A percentile compares a stretch with the other conserved stretches of the same genome.
Conservation (phyloP, 257 asterid species). For the Lantana camara region DNA sequence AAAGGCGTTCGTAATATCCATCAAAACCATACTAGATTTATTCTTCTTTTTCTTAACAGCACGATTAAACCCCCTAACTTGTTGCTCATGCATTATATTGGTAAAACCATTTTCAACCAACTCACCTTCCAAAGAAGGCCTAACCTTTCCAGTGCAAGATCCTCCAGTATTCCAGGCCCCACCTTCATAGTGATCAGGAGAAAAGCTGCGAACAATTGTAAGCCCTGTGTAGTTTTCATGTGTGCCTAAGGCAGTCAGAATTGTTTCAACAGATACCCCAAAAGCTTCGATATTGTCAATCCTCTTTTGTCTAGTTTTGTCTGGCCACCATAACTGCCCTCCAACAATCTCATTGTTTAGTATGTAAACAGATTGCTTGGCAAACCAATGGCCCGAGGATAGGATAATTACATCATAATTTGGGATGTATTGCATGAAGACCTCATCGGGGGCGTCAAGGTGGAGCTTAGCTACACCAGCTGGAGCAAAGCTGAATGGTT, state of each 20-base stretch:
- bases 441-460: slow-evolving; percentile 59
- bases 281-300: slow-evolving; percentile 53
- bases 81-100: slow-evolving; percentile 56
- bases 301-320: slow-evolving; percentile 45
- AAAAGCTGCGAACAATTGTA: slow-evolving; percentile 54
- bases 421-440: slow-evolving; percentile 47
- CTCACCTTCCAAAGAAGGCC: slow-evolving; percentile 45
- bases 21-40: slow-evolving; percentile 43
- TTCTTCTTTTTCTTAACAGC: slow-evolving; percentile 50
- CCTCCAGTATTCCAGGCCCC: slow-evolving; percentile 74
- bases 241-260: slow-evolving; percentile 47
- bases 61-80: slow-evolving; percentile 40
- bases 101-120: slow-evolving; percentile 54
- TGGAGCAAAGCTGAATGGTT: slow-evolving; percentile 52
- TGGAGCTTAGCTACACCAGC: slow-evolving; percentile 53
- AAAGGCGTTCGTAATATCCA: slow-evolving; percentile 60
- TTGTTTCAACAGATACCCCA: slow-evolving; percentile 60
- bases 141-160: slow-evolving; percentile 63
- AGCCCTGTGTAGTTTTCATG: slow-evolving; percentile 59
- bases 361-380: slow-evolving; percentile 57
- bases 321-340: slow-evolving; percentile 69
- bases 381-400: slow-evolving; percentile 80
- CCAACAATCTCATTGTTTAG: slow-evolving; percentile 57
- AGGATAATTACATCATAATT: slow-evolving; percentile 52
- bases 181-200: slow-evolving; percentile 71